Percentiles rank a stretch among this genome's conserved stretches.
These are phyloP conservation scores for Argentina anserina DNA, from an alignment of 306 rosid genomes.

Conservation along the genomic window DNA sequence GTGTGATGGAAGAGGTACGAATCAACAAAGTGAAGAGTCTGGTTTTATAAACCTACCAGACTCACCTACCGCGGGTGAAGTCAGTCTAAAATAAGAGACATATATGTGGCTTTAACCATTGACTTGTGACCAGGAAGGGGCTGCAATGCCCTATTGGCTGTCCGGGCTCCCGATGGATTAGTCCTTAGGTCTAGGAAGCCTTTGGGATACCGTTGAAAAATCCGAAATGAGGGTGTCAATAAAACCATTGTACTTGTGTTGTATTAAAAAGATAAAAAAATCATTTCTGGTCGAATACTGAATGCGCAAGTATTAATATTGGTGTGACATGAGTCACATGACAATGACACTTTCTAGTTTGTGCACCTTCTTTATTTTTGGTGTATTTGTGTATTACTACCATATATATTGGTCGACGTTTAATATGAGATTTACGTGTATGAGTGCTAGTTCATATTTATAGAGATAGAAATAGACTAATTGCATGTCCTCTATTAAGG, in stretches of 20 bases:
- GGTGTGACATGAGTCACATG: background rate
- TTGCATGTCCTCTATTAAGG: background rate
- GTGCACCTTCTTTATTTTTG: background rate
- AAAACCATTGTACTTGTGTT: no score
- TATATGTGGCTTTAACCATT: background rate
- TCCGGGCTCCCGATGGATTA: no score
- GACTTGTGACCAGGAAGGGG: no score
- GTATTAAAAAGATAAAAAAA: no score
- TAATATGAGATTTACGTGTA: background rate
- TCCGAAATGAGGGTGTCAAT: no score
- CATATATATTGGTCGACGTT: background rate
- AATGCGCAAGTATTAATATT: background rate
- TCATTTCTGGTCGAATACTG: no score
- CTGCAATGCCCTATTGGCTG: no score
- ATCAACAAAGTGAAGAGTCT: background rate
- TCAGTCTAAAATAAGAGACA: background rate
- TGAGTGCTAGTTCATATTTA: background rate
- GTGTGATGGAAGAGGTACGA: background rate
- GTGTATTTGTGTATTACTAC: background rate
- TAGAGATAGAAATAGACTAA: background rate
- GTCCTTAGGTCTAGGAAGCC: no score
- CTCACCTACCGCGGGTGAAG: constrained; percentile 32
- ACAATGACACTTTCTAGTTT: background rate
- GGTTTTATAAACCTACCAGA: constrained; percentile 17
- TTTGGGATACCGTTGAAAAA: no score